phyloP scores from a whole-genome alignment of 2,329 filamentous ascomycete genomes.

The Fusarium aywerte region DNA sequence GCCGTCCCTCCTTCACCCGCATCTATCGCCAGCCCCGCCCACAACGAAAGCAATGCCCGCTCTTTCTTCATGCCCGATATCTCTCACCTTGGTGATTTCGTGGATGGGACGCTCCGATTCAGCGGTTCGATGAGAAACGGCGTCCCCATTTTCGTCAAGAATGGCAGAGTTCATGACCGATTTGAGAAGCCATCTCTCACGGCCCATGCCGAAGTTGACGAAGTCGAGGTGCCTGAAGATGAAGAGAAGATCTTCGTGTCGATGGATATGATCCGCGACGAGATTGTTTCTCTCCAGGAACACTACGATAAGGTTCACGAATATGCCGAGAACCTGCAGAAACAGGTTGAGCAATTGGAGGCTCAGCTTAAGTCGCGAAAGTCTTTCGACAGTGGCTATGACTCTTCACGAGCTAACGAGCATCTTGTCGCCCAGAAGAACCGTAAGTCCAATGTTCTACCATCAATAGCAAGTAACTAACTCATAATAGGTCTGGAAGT shows the following conservation, averaged over 20 bases:
- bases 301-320: slow-evolving; percentile 66
- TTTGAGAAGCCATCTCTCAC: slow-evolving; percentile 48
- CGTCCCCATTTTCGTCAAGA: slow-evolving; percentile 66
- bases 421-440: slow-evolving; percentile 64
- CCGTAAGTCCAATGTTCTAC: slow-evolving; percentile 56
- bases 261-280: slow-evolving; percentile 70
- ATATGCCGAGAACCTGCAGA: slow-evolving; percentile 64
- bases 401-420: slow-evolving; percentile 57
- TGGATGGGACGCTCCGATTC: slow-evolving; percentile 65
- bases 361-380: slow-evolving; percentile 60
- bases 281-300: slow-evolving; percentile 65
- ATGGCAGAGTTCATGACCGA: slow-evolving; percentile 62
- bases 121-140: slow-evolving; percentile 63
- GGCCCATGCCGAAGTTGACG: slow-evolving; percentile 62
- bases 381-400: slow-evolving; percentile 54
- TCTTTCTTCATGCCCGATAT: slow-evolving; percentile 67
- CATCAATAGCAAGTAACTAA: slow-evolving; percentile 1
- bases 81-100: slow-evolving; percentile 66
- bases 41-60: slow-evolving; percentile 57
- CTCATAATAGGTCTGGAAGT: slow-evolving; percentile 63
- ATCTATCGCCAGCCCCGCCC: slow-evolving; percentile 49
- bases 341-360: slow-evolving; percentile 63
- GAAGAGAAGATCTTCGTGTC: slow-evolving; percentile 69
- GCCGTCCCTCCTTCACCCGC: slow-evolving; percentile 55
- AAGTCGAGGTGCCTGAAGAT: slow-evolving; percentile 61